Evolutionary conservation across 148 eudicot genomes (phyloP), one percentile per base, ranked within the genome.

Genomic region (Chenopodium formosanum): DNA sequence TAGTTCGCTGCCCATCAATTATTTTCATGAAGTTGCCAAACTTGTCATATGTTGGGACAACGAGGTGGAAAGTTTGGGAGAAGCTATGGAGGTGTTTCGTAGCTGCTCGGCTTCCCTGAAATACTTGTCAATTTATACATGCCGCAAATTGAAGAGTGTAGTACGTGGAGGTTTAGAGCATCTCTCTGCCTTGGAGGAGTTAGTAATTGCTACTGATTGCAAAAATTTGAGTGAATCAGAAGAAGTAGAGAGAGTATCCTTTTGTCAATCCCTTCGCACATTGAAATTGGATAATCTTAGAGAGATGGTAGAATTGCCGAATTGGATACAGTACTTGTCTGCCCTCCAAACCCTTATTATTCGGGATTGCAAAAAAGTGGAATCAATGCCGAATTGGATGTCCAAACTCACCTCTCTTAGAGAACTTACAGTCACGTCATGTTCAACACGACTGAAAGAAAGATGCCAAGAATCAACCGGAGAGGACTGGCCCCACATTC

Each of bases 91-190:
- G 17, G 34, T 64, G 11, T 44, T 78, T 40, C 10, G 23, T 40
- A 13, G 13, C 12, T 44, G 71, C 25, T 53, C 20, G 6, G 1
- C 19, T 58, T 63, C 78, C 31, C 48, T 74, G 2, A 40, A n/a
- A 7, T 0, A 62, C 62, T 56, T 73, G 16, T 0, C 0, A 0
- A 40, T 74, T 48, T n/a, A n/a, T n/a, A n/a, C n/a, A n/a, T 74
- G 73, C 40, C 0, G 0, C 4, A n/a, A 32, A 1, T n/a, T 73
- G 40, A 81, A n/a, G 52, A 22, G 27, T 62, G 65, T 81, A 65
- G 11, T 81, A 23, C 9, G 46, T 62, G 78, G 83, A 25, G 71
- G 78, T 2, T 74, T 73, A 10, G 78, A 81, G 74, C 80, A 82
- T 77, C 80, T 82, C 32, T 69, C 80, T 22, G 20, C 75, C 10